phyloP scores from a whole-genome alignment of 495 filamentous ascomycete genomes.

The Annulohypoxylon nitens region DNA sequence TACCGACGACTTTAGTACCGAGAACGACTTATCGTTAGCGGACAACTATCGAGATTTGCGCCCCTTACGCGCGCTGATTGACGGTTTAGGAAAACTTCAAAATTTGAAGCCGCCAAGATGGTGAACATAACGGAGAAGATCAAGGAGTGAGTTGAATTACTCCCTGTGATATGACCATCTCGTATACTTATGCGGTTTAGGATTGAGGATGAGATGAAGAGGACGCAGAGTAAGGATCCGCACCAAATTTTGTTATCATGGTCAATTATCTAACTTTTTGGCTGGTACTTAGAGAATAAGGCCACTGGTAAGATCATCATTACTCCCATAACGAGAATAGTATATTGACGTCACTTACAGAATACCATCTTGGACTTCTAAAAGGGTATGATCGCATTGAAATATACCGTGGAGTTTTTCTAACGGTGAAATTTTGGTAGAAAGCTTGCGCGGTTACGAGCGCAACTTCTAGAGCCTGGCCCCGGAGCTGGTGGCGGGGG shows the following conservation, averaged over 20 bases:
- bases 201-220: conserved; percentile 99
- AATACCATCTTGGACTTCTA: conserved; percentile 97
- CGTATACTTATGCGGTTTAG: conserved; percentile 61
- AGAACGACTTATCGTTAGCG: background rate
- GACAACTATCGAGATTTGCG: background rate
- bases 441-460: conserved; percentile 95
- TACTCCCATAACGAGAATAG: background rate
- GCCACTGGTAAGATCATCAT: conserved; percentile 80
- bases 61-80: background rate
- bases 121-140: conserved; percentile 99
- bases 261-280: conserved; percentile 43
- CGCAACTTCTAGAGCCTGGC: conserved; percentile 93
- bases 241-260: conserved; percentile 18
- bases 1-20: background rate
- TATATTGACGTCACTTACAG: conserved; percentile 59
- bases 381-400: conserved; percentile 78
- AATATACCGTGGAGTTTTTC: background rate
- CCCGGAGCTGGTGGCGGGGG: conserved; percentile 82
- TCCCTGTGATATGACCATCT: background rate
- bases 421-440: conserved; percentile 58
- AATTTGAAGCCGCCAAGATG: conserved; percentile 74
- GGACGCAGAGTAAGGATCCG: conserved; percentile 85
- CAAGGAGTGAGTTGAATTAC: conserved; percentile 79
- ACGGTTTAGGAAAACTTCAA: background rate
- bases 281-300: conserved; percentile 84